Conservation (phyloP, 2,329 filamentous ascomycete species). For the Microsporum audouinii region DNA sequence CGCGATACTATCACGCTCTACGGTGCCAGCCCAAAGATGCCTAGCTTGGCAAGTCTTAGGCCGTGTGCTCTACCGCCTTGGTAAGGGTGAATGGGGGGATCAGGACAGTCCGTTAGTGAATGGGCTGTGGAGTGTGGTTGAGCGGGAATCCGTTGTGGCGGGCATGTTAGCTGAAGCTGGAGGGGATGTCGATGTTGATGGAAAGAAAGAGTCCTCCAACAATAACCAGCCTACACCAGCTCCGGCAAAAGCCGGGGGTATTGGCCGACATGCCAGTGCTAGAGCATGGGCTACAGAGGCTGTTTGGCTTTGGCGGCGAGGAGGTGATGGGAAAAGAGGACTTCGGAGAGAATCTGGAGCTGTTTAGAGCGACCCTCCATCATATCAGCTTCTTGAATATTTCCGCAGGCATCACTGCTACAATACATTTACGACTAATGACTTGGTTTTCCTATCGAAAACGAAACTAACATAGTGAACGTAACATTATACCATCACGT, state of each 20-base stretch:
- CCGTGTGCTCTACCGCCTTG: constrained; percentile 70
- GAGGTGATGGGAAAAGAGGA: constrained; percentile 41
- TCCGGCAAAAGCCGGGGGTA: constrained; percentile 16
- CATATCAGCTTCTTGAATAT: background rate
- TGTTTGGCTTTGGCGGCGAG: constrained; percentile 74
- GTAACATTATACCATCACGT: background rate
- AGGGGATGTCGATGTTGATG: constrained; percentile 42
- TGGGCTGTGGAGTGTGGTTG: constrained; percentile 72
- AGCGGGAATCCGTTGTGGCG: constrained; percentile 64
- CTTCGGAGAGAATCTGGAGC: constrained; percentile 25
- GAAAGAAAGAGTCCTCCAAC: constrained; percentile 6
- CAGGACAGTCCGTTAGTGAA: constrained; percentile 54
- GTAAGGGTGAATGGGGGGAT: constrained; percentile 57
- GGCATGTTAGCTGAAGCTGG: constrained; percentile 65
- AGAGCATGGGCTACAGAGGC: constrained; percentile 79
- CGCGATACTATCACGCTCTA: constrained; percentile 65
- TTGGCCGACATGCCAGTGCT: constrained; percentile 59
- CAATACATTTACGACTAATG: background rate
- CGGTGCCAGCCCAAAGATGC: constrained; percentile 76
- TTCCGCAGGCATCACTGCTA: background rate
- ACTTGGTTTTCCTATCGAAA: background rate
- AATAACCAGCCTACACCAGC: background rate
- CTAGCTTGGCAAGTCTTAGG: constrained; percentile 87
- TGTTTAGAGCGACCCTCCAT: background rate
- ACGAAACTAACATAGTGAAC: background rate